Conservation (phyloP, 257 asterid species). For the Phtheirospermum japonicum region DNA sequence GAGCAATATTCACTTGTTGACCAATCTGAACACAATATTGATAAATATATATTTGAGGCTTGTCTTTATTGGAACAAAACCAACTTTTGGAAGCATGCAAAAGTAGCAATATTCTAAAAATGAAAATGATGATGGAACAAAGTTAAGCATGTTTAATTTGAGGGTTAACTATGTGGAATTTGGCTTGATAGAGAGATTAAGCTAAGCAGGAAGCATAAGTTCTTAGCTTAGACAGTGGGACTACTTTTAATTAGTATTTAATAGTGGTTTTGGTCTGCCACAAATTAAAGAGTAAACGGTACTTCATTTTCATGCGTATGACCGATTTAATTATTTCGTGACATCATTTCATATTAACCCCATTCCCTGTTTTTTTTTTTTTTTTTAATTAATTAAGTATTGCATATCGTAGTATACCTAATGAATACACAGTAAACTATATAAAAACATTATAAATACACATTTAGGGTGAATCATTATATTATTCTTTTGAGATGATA, state of each 20-base stretch:
- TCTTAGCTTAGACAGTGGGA: slow-evolving; percentile 20
- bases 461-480: too few species aligned
- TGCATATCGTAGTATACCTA: too few species aligned
- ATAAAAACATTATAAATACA: too few species aligned
- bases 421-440: too few species aligned
- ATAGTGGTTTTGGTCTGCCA: slow-evolving; percentile 38
- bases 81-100: background rate
- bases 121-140: slow-evolving; percentile 24
- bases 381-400: too few species aligned
- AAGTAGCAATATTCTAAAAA: slow-evolving; percentile 18
- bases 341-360: too few species aligned
- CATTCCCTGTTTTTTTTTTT: too few species aligned
- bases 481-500: too few species aligned
- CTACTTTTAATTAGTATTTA: slow-evolving; percentile 12
- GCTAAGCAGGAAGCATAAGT: slow-evolving; percentile 22
- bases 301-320: too few species aligned
- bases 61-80: slow-evolving; percentile 13
- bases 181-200: slow-evolving; percentile 4
- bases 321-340: background rate
- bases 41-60: background rate
- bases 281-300: slow-evolving; percentile 6
- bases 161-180: slow-evolving; percentile 13
- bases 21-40: slow-evolving; percentile 3
- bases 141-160: slow-evolving; percentile 22
- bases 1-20: slow-evolving; percentile 5